phyloP scores from a whole-genome alignment of 2,329 filamentous ascomycete genomes.

The Tolypocladium tropicale region DNA sequence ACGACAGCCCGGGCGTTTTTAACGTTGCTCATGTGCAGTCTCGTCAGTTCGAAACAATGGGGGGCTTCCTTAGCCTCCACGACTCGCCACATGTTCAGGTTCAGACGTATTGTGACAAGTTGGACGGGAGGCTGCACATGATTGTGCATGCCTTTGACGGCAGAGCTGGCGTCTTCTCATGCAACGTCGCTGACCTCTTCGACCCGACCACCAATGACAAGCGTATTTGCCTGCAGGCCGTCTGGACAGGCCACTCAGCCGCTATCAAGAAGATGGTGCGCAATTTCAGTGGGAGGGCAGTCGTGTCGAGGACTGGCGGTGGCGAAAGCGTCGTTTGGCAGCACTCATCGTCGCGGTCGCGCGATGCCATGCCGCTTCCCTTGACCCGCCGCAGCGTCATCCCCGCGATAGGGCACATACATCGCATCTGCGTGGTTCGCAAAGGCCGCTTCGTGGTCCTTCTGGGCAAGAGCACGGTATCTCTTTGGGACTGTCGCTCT shows the following conservation, averaged over 20 bases:
- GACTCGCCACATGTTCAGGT: constrained; percentile 50
- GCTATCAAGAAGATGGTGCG: constrained; percentile 79
- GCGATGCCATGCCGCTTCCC: constrained; percentile 28
- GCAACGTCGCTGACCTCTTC: constrained; percentile 68
- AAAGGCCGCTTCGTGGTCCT: constrained; percentile 76
- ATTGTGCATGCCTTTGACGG: constrained; percentile 81
- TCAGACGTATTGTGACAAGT: constrained; percentile 59
- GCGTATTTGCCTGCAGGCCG: constrained; percentile 51
- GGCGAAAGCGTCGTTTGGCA: constrained; percentile 80
- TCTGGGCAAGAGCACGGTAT: constrained; percentile 58
- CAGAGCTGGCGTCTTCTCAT: constrained; percentile 70
- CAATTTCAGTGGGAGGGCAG: constrained; percentile 67
- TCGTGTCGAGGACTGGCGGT: constrained; percentile 70
- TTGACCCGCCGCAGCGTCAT: constrained; percentile 60
- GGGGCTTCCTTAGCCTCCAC: constrained; percentile 14
- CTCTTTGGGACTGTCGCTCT: constrained; percentile 68
- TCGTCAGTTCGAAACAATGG: constrained; percentile 37
- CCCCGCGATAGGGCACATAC: constrained; percentile 59
- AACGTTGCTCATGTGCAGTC: constrained; percentile 72
- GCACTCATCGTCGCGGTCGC: constrained; percentile 29
- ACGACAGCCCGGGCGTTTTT: constrained; percentile 61
- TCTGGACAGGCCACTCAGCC: constrained; percentile 77
- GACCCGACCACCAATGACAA: constrained; percentile 54
- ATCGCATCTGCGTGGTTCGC: constrained; percentile 67
- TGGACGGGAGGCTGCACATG: constrained; percentile 56